phyloP scores from a whole-genome alignment of 2,329 filamentous ascomycete genomes.

The Trichophaea hybrida region DNA sequence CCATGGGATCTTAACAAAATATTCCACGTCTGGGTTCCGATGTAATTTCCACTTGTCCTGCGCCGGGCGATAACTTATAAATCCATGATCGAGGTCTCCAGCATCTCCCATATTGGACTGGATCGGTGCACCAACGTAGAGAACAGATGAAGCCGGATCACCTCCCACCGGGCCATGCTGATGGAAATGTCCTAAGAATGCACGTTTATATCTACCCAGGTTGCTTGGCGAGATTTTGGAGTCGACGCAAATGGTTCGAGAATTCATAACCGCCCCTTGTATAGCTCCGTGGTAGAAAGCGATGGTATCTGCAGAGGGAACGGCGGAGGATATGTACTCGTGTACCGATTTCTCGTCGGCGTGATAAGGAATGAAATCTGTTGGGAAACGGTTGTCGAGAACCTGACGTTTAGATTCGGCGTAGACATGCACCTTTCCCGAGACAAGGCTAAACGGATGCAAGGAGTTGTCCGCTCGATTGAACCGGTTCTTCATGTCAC shows the following conservation, averaged over 20 bases:
- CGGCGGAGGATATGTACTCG: neutral
- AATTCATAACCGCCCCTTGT: neutral
- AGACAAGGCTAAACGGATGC: neutral
- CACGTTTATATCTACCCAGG: neutral
- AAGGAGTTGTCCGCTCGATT: slow-evolving; percentile 4
- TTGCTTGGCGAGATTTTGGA: neutral
- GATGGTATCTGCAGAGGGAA: neutral
- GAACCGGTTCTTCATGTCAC: slow-evolving; percentile 4
- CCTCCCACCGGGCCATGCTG: neutral
- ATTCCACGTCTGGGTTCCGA: slow-evolving; percentile 2
- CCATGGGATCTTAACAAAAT: neutral
- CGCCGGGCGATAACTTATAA: neutral
- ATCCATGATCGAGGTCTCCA: neutral
- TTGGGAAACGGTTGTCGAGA: neutral
- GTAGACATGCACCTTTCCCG: neutral
- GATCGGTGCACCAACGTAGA: slow-evolving; percentile 2
- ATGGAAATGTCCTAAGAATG: slow-evolving; percentile 5
- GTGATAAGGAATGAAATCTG: neutral
- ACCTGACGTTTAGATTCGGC: neutral
- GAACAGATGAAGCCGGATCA: neutral
- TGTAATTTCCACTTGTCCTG: neutral
- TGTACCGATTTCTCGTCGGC: neutral
- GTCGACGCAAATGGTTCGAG: neutral
- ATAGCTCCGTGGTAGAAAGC: slow-evolving; percentile 5
- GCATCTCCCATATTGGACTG: slow-evolving; percentile 6